These are phyloP conservation scores for Trichoderma atroviride DNA, from an alignment of 2,329 filamentous ascomycete species.

Conservation along the genomic window DNA sequence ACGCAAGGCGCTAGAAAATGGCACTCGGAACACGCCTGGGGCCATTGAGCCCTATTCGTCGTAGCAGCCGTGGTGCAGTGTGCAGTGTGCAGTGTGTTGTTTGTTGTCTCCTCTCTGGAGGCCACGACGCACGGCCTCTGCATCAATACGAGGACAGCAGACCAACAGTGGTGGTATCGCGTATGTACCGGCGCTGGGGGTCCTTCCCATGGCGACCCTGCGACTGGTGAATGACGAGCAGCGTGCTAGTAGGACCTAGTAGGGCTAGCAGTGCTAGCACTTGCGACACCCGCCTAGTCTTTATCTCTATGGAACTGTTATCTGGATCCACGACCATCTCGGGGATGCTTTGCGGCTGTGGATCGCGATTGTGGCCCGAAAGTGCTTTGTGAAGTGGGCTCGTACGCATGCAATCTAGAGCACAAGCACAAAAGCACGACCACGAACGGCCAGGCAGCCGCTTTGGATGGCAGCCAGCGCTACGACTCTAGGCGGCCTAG, in stretches of 20 bases:
- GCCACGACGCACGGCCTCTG: constrained; percentile 7
- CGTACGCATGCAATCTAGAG: constrained; percentile 16
- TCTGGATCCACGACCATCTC: constrained; percentile 11
- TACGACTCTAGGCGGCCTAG: constrained; percentile 10
- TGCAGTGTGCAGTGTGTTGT: constrained; percentile 18
- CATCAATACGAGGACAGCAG: constrained; percentile 10
- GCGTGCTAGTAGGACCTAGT: not conserved
- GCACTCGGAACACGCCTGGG: constrained; percentile 10
- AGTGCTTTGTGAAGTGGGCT: not conserved
- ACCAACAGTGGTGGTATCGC: not conserved
- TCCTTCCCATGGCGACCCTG: not conserved
- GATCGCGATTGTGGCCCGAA: constrained; percentile 22
- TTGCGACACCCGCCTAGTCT: not conserved
- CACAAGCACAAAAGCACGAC: not conserved
- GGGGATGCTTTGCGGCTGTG: constrained; percentile 23
- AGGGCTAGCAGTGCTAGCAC: not conserved
- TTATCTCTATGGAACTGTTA: not conserved
- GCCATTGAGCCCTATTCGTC: constrained; percentile 12
- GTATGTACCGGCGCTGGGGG: not conserved
- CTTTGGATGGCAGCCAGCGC: not conserved
- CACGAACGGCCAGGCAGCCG: not conserved
- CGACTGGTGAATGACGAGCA: not conserved
- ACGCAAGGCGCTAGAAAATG: constrained; percentile 6
- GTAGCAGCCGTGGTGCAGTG: constrained; percentile 1
- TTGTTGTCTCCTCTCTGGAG: constrained; percentile 1